Conservation (phyloP, 192 early-diverging fungal species). For the Powellomyces hirtus region DNA sequence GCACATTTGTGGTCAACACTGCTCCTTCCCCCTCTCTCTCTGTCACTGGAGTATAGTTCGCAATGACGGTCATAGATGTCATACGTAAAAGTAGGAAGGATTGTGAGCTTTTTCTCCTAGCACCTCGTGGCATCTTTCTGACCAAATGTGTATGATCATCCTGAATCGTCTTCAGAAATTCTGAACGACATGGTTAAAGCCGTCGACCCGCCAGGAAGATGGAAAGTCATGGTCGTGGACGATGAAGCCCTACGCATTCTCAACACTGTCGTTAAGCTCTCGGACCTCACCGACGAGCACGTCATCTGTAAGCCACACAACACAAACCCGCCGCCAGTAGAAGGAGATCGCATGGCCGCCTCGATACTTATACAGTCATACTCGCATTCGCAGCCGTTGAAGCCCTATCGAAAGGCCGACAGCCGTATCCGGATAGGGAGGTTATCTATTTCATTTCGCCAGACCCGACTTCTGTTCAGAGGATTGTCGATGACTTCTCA, state of each 20-base stretch:
- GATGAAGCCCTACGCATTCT: conserved; percentile 33
- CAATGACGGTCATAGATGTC: conserved; percentile 5
- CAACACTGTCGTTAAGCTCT: conserved; percentile 21
- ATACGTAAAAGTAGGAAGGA: not conserved
- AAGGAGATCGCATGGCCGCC: not conserved
- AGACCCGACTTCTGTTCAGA: conserved; percentile 41
- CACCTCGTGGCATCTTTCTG: not conserved
- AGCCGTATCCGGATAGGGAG: conserved; percentile 52
- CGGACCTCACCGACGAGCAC: conserved; percentile 44
- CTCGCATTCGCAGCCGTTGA: conserved; percentile 49
- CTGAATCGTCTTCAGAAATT: conserved; percentile 10
- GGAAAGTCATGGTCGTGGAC: conserved; percentile 53
- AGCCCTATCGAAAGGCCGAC: conserved; percentile 42
- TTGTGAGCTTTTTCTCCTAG: not conserved
- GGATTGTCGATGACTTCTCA: conserved; percentile 52
- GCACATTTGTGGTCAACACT: no score
- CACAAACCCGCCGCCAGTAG: not conserved
- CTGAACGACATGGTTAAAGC: conserved; percentile 72
- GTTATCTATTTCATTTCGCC: conserved; percentile 59
- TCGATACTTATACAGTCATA: not conserved
- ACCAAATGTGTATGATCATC: not conserved
- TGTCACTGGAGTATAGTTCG: no score
- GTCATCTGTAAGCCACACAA: conserved; percentile 38
- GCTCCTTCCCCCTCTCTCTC: no score
- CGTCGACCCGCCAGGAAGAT: conserved; percentile 63